phyloP scores from a whole-genome alignment of 768 basidiomycete species.

The Pleurotus salmoneostramineus region DNA sequence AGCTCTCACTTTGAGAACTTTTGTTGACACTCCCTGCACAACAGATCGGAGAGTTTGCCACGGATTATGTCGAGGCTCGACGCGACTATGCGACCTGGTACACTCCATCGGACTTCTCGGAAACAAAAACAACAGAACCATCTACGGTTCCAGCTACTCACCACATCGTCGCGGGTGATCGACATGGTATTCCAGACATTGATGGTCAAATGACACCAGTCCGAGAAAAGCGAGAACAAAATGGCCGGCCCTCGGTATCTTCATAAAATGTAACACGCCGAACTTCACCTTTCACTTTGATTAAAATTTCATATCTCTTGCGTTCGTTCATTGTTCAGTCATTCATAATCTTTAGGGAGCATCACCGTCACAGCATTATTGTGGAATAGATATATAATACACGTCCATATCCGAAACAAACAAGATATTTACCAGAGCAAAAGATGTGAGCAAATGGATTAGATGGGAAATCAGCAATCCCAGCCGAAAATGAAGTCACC shows the following conservation, averaged over 20 bases:
- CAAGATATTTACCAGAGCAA: constrained; percentile 6
- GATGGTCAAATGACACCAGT: constrained; percentile 19
- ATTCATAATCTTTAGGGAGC: too few relatives aligned
- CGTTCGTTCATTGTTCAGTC: too few relatives aligned
- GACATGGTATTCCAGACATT: constrained; percentile 33
- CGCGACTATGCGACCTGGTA: constrained; percentile 58
- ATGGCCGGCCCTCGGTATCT: constrained; percentile 11
- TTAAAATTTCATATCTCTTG: too few relatives aligned
- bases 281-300: neutral
- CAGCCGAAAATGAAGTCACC: constrained; percentile 63
- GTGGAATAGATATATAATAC: neutral
- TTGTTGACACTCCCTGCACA: neutral
- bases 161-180: constrained; percentile 31
- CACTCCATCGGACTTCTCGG: constrained; percentile 32
- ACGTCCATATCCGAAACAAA: neutral
- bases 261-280: neutral
- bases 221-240: constrained; percentile 25
- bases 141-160: constrained; percentile 13
- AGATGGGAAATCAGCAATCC: constrained; percentile 53
- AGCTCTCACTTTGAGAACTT: neutral
- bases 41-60: constrained; percentile 68
- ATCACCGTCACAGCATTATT: neutral
- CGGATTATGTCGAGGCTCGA: constrained; percentile 66
- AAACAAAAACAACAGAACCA: constrained; percentile 12
- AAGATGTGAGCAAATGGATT: constrained; percentile 4